A percentile compares a stretch with the other conserved stretches of the same genome.
Conservation (phyloP, 2,329 filamentous ascomycete species). For the Aspergillus versicolor region DNA sequence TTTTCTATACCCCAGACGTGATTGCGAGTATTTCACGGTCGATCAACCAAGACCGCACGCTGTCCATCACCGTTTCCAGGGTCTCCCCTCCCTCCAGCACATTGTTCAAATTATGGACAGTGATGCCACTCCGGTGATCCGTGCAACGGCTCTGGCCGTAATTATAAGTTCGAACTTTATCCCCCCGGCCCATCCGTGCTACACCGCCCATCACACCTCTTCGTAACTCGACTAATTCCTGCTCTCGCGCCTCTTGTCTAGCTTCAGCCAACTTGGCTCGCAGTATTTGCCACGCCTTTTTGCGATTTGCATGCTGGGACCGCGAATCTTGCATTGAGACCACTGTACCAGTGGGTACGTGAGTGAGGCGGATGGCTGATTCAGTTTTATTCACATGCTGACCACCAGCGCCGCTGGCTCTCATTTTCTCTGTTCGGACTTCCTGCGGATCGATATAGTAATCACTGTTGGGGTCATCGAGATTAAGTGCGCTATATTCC, state of each 20-base stretch:
- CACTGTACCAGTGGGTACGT: slow-evolving; percentile 79
- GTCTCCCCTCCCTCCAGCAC: slow-evolving; percentile 74
- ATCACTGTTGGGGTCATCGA: slow-evolving; percentile 82
- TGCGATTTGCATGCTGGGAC: slow-evolving; percentile 85
- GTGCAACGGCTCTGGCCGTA: slow-evolving; percentile 76
- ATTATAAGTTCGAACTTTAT: slow-evolving; percentile 95
- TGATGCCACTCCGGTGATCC: slow-evolving; percentile 79
- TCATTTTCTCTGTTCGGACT: slow-evolving; percentile 83
- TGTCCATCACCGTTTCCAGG: slow-evolving; percentile 74
- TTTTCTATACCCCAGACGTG: slow-evolving; percentile 62
- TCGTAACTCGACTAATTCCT: slow-evolving; percentile 70
- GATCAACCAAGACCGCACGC: slow-evolving; percentile 72
- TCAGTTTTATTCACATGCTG: slow-evolving; percentile 99
- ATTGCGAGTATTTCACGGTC: slow-evolving; percentile 72
- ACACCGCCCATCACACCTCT: slow-evolving; percentile 76
- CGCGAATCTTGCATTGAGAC: slow-evolving; percentile 92
- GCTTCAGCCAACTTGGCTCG: slow-evolving; percentile 78
- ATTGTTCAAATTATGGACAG: slow-evolving; percentile 75
- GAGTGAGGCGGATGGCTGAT: slow-evolving; percentile 88
- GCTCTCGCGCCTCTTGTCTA: slow-evolving; percentile 78
- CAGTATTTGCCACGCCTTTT: slow-evolving; percentile 81
- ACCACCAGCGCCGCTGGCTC: slow-evolving; percentile 85
- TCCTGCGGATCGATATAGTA: slow-evolving; percentile 87
- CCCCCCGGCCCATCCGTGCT: slow-evolving; percentile 77
- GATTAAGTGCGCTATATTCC: slow-evolving; percentile 57